These are phyloP conservation scores for Citrus australasica DNA, from an alignment of 345 rosid genomes.

Conservation along the genomic window DNA sequence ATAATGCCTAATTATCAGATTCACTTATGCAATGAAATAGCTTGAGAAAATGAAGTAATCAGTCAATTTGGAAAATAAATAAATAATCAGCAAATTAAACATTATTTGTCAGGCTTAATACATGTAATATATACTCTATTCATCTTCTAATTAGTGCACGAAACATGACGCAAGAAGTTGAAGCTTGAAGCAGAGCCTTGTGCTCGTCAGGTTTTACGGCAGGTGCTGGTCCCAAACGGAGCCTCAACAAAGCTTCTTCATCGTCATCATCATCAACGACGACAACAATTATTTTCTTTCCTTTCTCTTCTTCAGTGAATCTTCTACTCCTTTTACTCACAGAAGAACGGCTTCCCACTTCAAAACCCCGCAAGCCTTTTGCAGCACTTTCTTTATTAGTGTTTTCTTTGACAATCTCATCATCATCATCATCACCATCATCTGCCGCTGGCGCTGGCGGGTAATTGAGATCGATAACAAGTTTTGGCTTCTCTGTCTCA, in stretches of 20 bases:
- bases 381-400: neutral
- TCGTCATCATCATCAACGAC: neutral
- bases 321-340: neutral
- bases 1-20: too few relatives aligned
- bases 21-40: too few relatives aligned
- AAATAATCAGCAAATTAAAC: too few relatives aligned
- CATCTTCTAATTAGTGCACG: too few relatives aligned
- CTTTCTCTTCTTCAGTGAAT: conserved; percentile 6
- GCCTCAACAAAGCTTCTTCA: neutral
- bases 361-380: neutral
- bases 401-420: neutral
- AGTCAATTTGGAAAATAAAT: too few relatives aligned
- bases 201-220: too few relatives aligned
- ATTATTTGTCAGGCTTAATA: too few relatives aligned
- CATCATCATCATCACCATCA: neutral
- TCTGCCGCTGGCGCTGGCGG: neutral
- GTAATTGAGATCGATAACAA: neutral
- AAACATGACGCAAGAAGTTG: neutral
- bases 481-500: neutral
- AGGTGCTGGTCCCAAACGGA: neutral
- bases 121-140: too few relatives aligned
- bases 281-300: neutral
- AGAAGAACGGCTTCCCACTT: neutral
- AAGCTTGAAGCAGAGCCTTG: neutral
- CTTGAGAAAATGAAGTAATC: too few relatives aligned